These are phyloP conservation scores for Primulina tabacum DNA, from an alignment of 257 asterid species.

Conservation along the genomic window DNA sequence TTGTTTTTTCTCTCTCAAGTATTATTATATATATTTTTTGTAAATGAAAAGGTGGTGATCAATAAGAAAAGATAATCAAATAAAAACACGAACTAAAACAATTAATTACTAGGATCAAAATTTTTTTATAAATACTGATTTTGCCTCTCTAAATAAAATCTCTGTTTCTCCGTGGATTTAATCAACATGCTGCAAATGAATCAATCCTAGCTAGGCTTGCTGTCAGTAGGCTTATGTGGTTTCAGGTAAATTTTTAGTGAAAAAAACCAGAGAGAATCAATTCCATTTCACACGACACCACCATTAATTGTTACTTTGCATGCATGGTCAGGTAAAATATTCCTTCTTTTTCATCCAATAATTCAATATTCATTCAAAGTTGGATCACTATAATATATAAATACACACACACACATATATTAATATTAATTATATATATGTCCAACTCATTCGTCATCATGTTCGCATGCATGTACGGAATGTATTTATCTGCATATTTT, in stretches of 20 bases:
- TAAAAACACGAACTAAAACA: too few relatives aligned
- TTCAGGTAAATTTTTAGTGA: slow-evolving; percentile 9
- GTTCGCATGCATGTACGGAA: neutral
- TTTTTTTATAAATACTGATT: too few relatives aligned
- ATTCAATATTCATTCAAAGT: slow-evolving; percentile 36
- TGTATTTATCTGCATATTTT: slow-evolving; percentile 1
- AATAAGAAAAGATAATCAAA: too few relatives aligned
- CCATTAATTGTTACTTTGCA: neutral
- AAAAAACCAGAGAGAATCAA: slow-evolving; percentile 33
- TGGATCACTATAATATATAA: slow-evolving; percentile 26
- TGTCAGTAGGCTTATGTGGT: slow-evolving; percentile 34
- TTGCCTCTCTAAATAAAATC: too few relatives aligned
- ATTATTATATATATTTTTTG: too few relatives aligned
- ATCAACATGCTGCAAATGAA: slow-evolving; percentile 14
- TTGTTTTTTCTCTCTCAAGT: too few relatives aligned
- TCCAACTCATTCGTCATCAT: neutral
- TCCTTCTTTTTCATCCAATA: slow-evolving; percentile 35
- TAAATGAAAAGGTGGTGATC: too few relatives aligned
- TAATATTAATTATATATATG: too few relatives aligned
- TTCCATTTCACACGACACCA: slow-evolving; percentile 34
- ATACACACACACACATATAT: too few relatives aligned
- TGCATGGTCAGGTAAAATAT: slow-evolving; percentile 20
- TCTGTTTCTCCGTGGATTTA: neutral
- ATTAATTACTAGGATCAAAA: too few relatives aligned
- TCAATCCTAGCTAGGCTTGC: slow-evolving; percentile 7